phyloP scores from a whole-genome alignment of 163 green algal species.

The Chlorella variabilis region DNA sequence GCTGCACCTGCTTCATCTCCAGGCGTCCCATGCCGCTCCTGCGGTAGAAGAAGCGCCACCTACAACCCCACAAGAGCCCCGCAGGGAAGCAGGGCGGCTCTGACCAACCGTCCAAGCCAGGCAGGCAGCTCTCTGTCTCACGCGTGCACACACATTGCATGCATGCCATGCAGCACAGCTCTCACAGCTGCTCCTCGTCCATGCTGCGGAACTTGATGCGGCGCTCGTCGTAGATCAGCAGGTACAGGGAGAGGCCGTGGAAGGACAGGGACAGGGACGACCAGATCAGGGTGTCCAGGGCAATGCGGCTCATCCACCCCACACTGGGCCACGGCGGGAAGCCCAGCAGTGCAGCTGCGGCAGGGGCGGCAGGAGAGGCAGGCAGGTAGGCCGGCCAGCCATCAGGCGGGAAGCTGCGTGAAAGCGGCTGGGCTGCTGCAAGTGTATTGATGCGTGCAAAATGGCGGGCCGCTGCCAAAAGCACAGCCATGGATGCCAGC shows the following conservation, averaged over 20 bases:
- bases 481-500: not conserved
- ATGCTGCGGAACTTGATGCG: slow-evolving; percentile 27
- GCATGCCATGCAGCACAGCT: no score
- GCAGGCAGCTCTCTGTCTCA: not conserved
- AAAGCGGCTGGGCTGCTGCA: not conserved
- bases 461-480: not conserved
- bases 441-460: not conserved
- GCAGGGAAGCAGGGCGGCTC: not conserved
- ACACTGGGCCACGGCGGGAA: slow-evolving; percentile 2
- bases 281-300: slow-evolving; percentile 35
- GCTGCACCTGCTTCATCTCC: slow-evolving; percentile 34
- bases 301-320: not conserved
- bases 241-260: slow-evolving; percentile 25
- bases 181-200: slow-evolving; percentile 49
- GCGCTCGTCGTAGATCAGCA: slow-evolving; percentile 38
- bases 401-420: not conserved
- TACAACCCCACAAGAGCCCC: not conserved
- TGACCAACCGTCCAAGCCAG: no score
- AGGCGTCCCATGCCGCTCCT: slow-evolving; percentile 36
- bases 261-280: slow-evolving; percentile 9
- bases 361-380: not conserved
- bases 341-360: not conserved
- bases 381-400: not conserved
- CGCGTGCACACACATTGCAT: no score
- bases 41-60: slow-evolving; percentile 36